Percentiles rank a stretch among this genome's conserved stretches.
phyloP scores from a whole-genome alignment of 352 stramenopile species.

The Phytophthora idaei region DNA sequence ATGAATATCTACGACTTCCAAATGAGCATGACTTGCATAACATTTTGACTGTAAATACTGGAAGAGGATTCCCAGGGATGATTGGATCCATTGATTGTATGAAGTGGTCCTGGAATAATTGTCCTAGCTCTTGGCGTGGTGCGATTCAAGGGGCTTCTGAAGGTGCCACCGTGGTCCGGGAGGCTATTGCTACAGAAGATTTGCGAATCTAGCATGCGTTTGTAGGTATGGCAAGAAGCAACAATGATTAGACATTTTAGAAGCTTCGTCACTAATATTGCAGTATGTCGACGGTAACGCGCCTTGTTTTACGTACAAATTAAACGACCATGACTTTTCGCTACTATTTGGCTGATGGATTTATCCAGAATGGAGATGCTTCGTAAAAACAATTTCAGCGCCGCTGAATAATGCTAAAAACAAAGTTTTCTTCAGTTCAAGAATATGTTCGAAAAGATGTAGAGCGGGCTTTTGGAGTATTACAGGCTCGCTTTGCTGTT shows the following conservation, averaged over 20 bases:
- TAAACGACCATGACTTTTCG: conserved; percentile 4
- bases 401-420: not conserved
- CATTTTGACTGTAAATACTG: not conserved
- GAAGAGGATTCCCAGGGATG: not conserved
- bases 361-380: conserved; percentile 4
- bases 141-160: conserved; percentile 7
- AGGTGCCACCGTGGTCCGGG: conserved; percentile 7
- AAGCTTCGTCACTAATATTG: conserved; percentile 3
- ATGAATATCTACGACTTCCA: not conserved
- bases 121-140: conserved; percentile 8
- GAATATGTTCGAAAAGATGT: conserved; percentile 4
- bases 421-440: not conserved
- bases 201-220: conserved; percentile 4
- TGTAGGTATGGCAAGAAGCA: conserved; percentile 7
- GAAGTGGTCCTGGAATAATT: conserved; percentile 7
- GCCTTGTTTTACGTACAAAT: conserved; percentile 2
- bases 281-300: not conserved
- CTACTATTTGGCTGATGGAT: conserved; percentile 6
- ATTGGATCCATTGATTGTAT: not conserved
- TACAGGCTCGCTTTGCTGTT: conserved; percentile 9
- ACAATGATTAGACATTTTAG: conserved; percentile 10
- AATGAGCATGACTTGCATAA: not conserved
- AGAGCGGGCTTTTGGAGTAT: conserved; percentile 1
- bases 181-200: not conserved
- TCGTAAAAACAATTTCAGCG: conserved; percentile 1